A percentile compares a stretch with the other conserved stretches of the same genome.
Evolutionary conservation across 2,329 filamentous ascomycete species (phyloP).

Genomic region (Alternaria sp.): DNA sequence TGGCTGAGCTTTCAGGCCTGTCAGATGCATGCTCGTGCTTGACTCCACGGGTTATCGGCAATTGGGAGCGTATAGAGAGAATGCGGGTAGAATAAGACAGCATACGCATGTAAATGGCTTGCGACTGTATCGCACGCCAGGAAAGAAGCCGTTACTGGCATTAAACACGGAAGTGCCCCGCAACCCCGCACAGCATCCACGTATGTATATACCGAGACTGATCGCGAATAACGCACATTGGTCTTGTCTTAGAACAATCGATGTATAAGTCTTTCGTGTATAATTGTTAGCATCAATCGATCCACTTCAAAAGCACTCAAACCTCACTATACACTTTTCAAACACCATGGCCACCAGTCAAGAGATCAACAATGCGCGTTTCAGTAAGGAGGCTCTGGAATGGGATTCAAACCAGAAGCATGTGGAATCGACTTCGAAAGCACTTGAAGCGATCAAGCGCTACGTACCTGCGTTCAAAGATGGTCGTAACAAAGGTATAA

Average conservation of each 20-base stretch:
- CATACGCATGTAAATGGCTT: neutral
- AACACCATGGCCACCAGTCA: conserved; percentile 16
- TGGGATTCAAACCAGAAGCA: conserved; percentile 66
- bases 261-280: neutral
- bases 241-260: neutral
- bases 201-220: neutral
- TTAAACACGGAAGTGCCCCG: neutral
- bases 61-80: no score
- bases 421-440: conserved; percentile 55
- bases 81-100: neutral
- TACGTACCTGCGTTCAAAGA: conserved; percentile 48
- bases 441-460: conserved; percentile 57
- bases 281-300: neutral
- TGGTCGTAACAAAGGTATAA: conserved; percentile 38
- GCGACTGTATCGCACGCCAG: neutral
- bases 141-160: neutral
- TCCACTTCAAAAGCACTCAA: neutral
- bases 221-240: neutral
- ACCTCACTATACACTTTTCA: neutral
- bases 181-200: conserved; percentile 2
- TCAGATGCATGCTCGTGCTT: no score
- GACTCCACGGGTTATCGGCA: no score
- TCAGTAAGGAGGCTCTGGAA: conserved; percentile 63
- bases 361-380: conserved; percentile 56
- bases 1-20: no score